These are phyloP conservation scores for Fusarium decemcellulare DNA, from an alignment of 2,329 filamentous ascomycete genomes.

Conservation along the genomic window DNA sequence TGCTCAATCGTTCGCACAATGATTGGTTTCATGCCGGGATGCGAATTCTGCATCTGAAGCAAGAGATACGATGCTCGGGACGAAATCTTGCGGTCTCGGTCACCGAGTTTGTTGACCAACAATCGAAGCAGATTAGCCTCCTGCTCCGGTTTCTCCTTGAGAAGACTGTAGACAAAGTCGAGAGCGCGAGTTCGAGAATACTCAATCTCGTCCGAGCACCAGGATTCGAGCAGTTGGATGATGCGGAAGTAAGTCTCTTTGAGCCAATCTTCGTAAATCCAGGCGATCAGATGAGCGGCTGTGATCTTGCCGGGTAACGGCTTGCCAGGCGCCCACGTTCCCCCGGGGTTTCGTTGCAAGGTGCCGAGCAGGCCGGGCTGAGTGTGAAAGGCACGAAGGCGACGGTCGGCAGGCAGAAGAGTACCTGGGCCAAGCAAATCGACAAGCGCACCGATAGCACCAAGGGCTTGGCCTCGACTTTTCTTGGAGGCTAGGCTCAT, in stretches of 20 bases:
- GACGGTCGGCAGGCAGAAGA: conserved; percentile 85
- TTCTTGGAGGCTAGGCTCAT: conserved; percentile 90
- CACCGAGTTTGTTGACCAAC: conserved; percentile 96
- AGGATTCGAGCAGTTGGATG: conserved; percentile 89
- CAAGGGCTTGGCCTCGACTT: conserved; percentile 91
- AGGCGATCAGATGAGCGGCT: conserved; percentile 84
- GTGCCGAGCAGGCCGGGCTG: conserved; percentile 83
- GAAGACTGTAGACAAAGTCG: conserved; percentile 90
- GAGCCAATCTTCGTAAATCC: conserved; percentile 96
- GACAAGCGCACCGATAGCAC: conserved; percentile 92
- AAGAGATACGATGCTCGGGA: conserved; percentile 94
- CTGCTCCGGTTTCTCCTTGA: conserved; percentile 97
- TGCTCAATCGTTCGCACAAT: conserved; percentile 89
- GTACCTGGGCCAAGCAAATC: conserved; percentile 94
- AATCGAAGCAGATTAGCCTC: conserved; percentile 93
- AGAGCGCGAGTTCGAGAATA: conserved; percentile 91
- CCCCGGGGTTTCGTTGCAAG: conserved; percentile 72
- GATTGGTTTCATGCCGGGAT: conserved; percentile 94
- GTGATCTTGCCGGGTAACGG: conserved; percentile 81
- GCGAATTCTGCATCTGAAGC: conserved; percentile 89
- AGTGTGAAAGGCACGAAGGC: conserved; percentile 82
- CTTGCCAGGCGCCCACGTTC: conserved; percentile 77
- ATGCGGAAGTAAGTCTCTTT: conserved; percentile 96
- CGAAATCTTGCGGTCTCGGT: conserved; percentile 94
- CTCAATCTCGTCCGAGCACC: conserved; percentile 96